These are phyloP conservation scores for Dryadomyces quercivorus DNA, from an alignment of 2,329 filamentous ascomycete genomes.

Conservation along the genomic window DNA sequence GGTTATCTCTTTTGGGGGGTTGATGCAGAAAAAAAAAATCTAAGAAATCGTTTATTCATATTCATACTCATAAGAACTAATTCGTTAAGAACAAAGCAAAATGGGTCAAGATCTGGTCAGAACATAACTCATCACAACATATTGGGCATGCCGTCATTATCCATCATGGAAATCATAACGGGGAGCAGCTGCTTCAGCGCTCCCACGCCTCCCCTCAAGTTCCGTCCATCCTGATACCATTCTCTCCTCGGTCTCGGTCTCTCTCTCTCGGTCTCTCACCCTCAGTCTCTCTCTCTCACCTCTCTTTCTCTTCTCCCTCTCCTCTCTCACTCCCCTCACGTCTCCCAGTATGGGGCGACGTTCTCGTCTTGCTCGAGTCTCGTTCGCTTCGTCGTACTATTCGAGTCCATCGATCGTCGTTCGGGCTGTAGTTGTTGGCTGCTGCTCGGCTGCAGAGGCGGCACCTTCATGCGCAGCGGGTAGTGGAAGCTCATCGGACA, in stretches of 20 bases:
- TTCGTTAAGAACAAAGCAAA: not conserved
- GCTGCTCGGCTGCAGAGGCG: not conserved
- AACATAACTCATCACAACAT: not conserved
- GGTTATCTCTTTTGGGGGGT: slow-evolving; percentile 35
- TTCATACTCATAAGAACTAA: not conserved
- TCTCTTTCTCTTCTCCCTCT: no score
- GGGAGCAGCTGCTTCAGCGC: not conserved
- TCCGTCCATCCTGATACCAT: not conserved
- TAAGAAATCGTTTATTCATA: not conserved
- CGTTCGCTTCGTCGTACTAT: not conserved
- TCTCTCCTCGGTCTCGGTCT: not conserved
- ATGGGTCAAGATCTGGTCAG: not conserved
- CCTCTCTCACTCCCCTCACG: not conserved
- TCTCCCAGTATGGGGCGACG: not conserved
- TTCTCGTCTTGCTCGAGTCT: not conserved
- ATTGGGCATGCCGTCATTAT: not conserved
- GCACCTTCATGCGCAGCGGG: not conserved
- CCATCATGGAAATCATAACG: not conserved
- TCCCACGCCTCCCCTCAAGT: not conserved
- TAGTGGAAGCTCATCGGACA: not conserved
- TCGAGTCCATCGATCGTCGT: not conserved
- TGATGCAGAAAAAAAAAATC: not conserved
- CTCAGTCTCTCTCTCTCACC: no score
- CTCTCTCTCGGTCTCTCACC: not conserved
- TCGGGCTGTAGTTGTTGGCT: not conserved